Conservation (phyloP, 345 rosid genomes). For the Dipteronia sinensis region DNA sequence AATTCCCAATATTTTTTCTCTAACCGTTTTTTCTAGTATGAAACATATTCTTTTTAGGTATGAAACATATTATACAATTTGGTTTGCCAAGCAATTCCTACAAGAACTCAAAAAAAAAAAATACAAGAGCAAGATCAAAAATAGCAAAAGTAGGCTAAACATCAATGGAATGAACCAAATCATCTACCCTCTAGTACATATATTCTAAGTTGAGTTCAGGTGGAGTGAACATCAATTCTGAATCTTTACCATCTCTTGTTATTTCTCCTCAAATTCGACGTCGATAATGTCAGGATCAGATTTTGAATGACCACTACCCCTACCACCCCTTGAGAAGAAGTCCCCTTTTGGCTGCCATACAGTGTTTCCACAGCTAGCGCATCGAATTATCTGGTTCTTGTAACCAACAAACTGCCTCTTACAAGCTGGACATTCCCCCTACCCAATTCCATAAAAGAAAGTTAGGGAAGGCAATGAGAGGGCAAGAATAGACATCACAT, state of each 20-base stretch:
- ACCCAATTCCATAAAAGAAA: conserved; percentile 14
- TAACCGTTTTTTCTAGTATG: no score
- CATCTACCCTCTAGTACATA: neutral
- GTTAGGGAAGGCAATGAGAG: neutral
- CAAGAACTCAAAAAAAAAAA: neutral
- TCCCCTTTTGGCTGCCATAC: conserved; percentile 93
- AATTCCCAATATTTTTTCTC: no score
- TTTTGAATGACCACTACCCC: conserved; percentile 37
- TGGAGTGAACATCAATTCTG: neutral
- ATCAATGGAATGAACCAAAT: neutral
- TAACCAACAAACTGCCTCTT: conserved; percentile 82
- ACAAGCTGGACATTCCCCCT: conserved; percentile 97
- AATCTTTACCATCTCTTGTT: conserved; percentile 20
- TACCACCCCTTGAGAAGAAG: conserved; percentile 57
- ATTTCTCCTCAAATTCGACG: conserved; percentile 90
- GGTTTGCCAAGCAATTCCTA: neutral
- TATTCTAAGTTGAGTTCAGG: neutral
- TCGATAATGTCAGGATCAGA: conserved; percentile 72
- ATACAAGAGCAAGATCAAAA: neutral
- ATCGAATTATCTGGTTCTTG: conserved; percentile 76
- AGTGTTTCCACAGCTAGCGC: conserved; percentile 79
- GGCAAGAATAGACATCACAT: neutral
- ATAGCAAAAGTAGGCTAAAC: neutral
- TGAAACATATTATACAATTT: neutral
- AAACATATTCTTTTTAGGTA: no score